Evolutionary conservation across 1,139 yeast genomes (phyloP), one percentile per base, ranked within the genome.

Genomic region (Blastobotrys ciferrii): DNA sequence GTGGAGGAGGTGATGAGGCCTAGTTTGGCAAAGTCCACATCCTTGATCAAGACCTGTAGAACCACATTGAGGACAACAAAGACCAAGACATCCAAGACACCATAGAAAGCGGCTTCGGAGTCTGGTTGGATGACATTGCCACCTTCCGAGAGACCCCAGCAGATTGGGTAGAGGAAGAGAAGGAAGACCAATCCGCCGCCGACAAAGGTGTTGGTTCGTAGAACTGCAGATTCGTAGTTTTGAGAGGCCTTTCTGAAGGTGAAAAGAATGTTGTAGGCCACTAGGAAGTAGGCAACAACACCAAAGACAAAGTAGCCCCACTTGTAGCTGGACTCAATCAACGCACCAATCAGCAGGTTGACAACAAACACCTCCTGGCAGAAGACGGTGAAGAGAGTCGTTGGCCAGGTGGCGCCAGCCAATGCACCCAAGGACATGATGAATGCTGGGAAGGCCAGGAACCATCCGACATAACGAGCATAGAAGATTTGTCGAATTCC

Each of bases 91-190:
- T 82, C 87, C 57, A 81, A 70, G 45, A 81, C 68, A 68, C 87
- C 87, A 58, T 78, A 80, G 67, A 81, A 82, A 15, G 76, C 82
- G 46, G 82, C 80, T 63, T 81, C 86, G n/a, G 82, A 75, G 59
- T 80, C 84, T 37, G 83, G 82, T 57, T 77, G 78, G 54, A 82
- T 80, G 39, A 70, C 77, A 60, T 81, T 81, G 64, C 86, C 86
- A 71, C 87, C 87, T 58, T 81, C 86, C 55, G 77, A 68, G 50
- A 81, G 69, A 62, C 80, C 86, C 86, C 86, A 82, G 47, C 70
- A 64, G 53, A 82, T 66, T 37, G 82, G 80, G 61, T 81, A 81
- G 52, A 80, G 66, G 53, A 78, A 61, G 69, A 77, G 72, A 38
- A 78, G 54, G 53, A 76, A 65, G 31, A 66, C 55, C 51, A 66